Evolutionary conservation across 805 yeast species (phyloP), one percentile per base, ranked within the genome.

Genomic region (Cyberlindnera euphorbiae): DNA sequence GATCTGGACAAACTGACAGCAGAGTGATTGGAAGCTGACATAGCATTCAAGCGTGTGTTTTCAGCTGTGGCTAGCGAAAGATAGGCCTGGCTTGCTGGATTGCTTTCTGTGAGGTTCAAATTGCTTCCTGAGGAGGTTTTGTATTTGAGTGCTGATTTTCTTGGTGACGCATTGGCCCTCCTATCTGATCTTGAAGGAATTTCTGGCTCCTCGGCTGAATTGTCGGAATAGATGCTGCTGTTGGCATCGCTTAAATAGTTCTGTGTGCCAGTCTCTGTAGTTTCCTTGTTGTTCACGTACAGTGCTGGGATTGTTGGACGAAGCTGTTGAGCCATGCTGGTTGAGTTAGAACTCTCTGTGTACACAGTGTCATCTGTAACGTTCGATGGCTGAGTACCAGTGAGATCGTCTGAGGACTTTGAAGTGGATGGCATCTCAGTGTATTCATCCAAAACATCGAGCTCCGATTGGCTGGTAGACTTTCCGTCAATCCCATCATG

Each of bases 41-140:
- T 55, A 41, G 90, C 82, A 58, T 83, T 83, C 38, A 81, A 53
- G 40, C 88, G 67, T 0, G 93, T 83, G 55, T 83, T 83, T 52
- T 82, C 88, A 1, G 89, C 89, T 0, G 93, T 83, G 1, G 89
- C 71, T 36, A 80, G 58, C 0, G 85, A 77, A 29, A 81, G 52
- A 48, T 81, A 81, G 0, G 84, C 87, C 41, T 70, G 72, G 18
- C 73, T 73, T 0, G 85, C 84, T 2, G 82, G 60, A 41, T 33
- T 56, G n/a, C 17, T 34, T 12, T 26, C 34, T 26, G 26, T 27
- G 5, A 26, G 38, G 26, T 32, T 38, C 38, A 28, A 19, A 42
- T 52, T 49, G 11, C 58, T 46, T 5, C 54, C 46, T 5, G 50
- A 35, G 12, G 60, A 30, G 2, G 47, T 28, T 26, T 41, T 47